Evolutionary conservation across 2,329 filamentous ascomycete species (phyloP).

Genomic region (Pseudopithomyces chartarum): DNA sequence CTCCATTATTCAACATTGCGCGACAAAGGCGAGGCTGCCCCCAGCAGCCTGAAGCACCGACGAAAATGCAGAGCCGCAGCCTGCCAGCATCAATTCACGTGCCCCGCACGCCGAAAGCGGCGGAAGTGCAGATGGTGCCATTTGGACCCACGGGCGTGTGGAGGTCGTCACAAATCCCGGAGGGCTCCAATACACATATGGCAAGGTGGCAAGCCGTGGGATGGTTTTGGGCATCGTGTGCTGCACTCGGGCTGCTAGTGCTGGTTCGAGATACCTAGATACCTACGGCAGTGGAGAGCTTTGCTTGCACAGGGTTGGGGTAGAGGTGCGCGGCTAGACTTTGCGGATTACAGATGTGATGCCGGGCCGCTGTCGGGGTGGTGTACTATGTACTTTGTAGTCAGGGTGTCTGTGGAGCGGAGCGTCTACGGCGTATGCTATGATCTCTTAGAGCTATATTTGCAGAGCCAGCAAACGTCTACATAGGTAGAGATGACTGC

Average conservation of each 20-base stretch:
- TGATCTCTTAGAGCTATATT: too few species aligned
- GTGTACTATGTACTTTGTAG: background rate
- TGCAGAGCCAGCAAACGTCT: too few species aligned
- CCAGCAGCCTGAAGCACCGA: background rate
- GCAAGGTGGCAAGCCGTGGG: background rate
- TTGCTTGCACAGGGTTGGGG: background rate
- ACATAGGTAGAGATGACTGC: too few species aligned
- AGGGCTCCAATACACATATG: background rate
- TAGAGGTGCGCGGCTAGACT: background rate
- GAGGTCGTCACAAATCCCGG: background rate
- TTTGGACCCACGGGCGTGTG: background rate
- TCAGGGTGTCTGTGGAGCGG: background rate
- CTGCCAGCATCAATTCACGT: background rate
- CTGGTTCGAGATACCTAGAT: background rate
- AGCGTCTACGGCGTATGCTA: background rate
- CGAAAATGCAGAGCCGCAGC: background rate
- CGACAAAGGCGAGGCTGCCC: background rate
- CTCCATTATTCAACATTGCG: background rate
- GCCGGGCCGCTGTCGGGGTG: background rate
- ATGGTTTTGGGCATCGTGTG: background rate
- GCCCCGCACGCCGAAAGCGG: background rate
- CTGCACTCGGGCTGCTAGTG: background rate
- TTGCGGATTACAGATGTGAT: background rate
- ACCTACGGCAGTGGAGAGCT: background rate
- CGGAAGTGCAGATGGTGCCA: background rate